These are phyloP conservation scores for Favolaschia claudopus DNA, from an alignment of 768 basidiomycete species.

Conservation along the genomic window DNA sequence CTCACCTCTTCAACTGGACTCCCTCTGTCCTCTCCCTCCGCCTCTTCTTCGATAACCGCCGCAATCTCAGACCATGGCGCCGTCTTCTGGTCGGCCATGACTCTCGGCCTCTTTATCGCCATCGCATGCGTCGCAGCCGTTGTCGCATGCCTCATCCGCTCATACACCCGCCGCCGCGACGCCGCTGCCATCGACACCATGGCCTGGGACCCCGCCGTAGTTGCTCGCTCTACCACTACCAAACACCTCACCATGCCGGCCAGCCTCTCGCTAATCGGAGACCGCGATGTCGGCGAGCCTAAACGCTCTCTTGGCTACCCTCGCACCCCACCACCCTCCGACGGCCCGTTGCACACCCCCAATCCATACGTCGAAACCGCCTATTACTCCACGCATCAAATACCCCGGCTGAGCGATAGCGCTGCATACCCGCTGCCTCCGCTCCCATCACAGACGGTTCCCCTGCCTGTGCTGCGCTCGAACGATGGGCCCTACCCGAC, in stretches of 20 bases:
- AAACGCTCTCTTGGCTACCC: conserved; percentile 38
- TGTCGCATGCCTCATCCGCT: conserved; percentile 57
- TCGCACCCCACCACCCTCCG: conserved; percentile 22
- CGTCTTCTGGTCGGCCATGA: conserved; percentile 58
- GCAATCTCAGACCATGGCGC: conserved; percentile 26
- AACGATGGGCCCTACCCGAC: conserved; percentile 30
- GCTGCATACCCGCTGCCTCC: conserved; percentile 31
- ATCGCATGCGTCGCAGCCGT: conserved; percentile 54
- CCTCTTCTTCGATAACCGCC: conserved; percentile 1
- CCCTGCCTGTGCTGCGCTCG: background rate
- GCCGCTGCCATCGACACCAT: conserved; percentile 44
- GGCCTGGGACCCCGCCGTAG: conserved; percentile 28
- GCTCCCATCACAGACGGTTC: too few species aligned
- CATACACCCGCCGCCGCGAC: conserved; percentile 45
- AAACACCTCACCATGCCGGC: conserved; percentile 38
- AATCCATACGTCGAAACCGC: conserved; percentile 27
- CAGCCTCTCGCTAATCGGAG: conserved; percentile 39
- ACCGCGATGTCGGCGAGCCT: conserved; percentile 53
- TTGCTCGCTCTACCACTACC: conserved; percentile 30
- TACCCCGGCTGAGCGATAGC: conserved; percentile 30
- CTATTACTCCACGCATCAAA: conserved; percentile 27
- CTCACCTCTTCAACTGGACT: background rate
- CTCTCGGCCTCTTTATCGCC: conserved; percentile 54
- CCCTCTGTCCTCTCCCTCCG: background rate
- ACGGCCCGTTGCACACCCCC: conserved; percentile 32